Evolutionary conservation across 108 stramenopile species (phyloP).

Genomic region (Nitzschia putrida): DNA sequence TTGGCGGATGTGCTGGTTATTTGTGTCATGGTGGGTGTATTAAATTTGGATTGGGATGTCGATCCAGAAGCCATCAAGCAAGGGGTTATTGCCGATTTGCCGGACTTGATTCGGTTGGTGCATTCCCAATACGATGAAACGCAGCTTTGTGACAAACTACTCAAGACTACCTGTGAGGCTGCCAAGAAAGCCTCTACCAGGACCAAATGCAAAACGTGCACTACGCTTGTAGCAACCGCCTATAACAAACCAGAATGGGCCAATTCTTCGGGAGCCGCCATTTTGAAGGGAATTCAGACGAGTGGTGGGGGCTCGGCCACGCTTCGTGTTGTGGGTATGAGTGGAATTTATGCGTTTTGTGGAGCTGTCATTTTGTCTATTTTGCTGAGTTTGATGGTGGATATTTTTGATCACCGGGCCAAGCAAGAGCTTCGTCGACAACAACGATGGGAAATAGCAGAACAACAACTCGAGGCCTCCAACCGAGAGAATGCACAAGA

Average conservation of each 20-base stretch:
- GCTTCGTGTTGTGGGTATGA: slow-evolving; percentile 70
- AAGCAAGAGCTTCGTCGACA: slow-evolving; percentile 12
- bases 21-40: slow-evolving; percentile 84
- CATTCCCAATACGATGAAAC: slow-evolving; percentile 38
- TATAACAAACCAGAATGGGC: slow-evolving; percentile 66
- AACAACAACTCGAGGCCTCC: neutral
- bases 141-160: slow-evolving; percentile 55
- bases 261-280: slow-evolving; percentile 41
- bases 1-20: slow-evolving; percentile 83
- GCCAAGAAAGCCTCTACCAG: slow-evolving; percentile 32
- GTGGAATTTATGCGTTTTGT: slow-evolving; percentile 82
- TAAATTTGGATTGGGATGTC: slow-evolving; percentile 78
- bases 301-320: slow-evolving; percentile 67
- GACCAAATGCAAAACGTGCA: slow-evolving; percentile 53
- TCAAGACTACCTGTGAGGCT: slow-evolving; percentile 47
- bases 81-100: slow-evolving; percentile 64
- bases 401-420: slow-evolving; percentile 54
- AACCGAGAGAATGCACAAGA: neutral
- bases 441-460: slow-evolving; percentile 1
- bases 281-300: slow-evolving; percentile 59
- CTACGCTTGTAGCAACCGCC: slow-evolving; percentile 45
- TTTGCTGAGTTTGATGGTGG: slow-evolving; percentile 69
- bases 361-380: slow-evolving; percentile 79
- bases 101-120: slow-evolving; percentile 45
- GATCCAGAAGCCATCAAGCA: slow-evolving; percentile 59